A percentile compares a stretch with the other conserved stretches of the same genome.
These are phyloP conservation scores for Xanthoconium stramineum DNA, from an alignment of 768 basidiomycete genomes.

Conservation along the genomic window DNA sequence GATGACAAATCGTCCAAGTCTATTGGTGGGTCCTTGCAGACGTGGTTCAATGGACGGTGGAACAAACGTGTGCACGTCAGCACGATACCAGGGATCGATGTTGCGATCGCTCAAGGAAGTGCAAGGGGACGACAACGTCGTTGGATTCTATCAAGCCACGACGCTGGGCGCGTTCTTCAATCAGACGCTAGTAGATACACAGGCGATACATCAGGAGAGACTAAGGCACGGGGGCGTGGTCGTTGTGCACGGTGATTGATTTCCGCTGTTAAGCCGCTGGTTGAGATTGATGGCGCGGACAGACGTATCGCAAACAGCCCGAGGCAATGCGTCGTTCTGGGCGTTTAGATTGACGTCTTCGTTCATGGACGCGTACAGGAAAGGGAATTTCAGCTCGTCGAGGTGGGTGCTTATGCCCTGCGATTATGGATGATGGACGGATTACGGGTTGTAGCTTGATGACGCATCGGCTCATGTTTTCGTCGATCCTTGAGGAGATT, in stretches of 20 bases:
- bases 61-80: conserved; percentile 34
- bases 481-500: conserved; percentile 81
- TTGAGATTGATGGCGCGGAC: conserved; percentile 14
- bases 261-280: background rate
- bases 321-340: conserved; percentile 84
- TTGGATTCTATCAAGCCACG: conserved; percentile 93
- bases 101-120: conserved; percentile 87
- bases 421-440: background rate
- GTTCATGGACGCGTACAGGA: conserved; percentile 81
- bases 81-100: conserved; percentile 82
- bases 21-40: conserved; percentile 49
- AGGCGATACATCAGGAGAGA: conserved; percentile 82
- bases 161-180: conserved; percentile 83
- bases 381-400: conserved; percentile 77
- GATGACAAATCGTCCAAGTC: conserved; percentile 80
- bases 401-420: conserved; percentile 47
- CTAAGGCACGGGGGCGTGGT: conserved; percentile 84
- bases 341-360: conserved; percentile 80
- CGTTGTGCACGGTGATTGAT: conserved; percentile 70
- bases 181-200: conserved; percentile 75
- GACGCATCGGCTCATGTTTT: conserved; percentile 78
- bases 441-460: conserved; percentile 53
- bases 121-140: conserved; percentile 84
- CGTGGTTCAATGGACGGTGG: conserved; percentile 1
- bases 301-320: conserved; percentile 77